These are phyloP conservation scores for Fusarium tricinctum DNA, from an alignment of 2,329 filamentous ascomycete species.

Conservation along the genomic window DNA sequence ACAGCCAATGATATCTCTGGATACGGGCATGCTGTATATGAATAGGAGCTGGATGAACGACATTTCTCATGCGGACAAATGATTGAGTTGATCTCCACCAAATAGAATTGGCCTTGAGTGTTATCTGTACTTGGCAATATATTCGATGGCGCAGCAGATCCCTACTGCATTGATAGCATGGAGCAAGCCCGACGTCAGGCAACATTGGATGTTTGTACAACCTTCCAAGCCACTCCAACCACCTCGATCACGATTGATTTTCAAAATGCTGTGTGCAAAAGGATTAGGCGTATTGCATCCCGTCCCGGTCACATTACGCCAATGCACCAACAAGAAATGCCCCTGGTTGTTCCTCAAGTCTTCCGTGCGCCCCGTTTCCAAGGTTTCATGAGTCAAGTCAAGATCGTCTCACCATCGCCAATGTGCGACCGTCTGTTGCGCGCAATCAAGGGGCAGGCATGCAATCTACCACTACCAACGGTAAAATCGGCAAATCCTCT, in stretches of 20 bases:
- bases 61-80: neutral
- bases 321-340: neutral
- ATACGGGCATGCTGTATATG: neutral
- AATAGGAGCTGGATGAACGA: neutral
- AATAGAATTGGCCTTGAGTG: too few relatives aligned
- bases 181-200: neutral
- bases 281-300: conserved; percentile 17
- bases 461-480: conserved; percentile 4
- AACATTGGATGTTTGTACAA: neutral
- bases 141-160: too few relatives aligned
- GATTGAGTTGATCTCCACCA: too few relatives aligned
- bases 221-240: neutral
- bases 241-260: neutral
- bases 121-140: too few relatives aligned
- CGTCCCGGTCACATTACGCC: neutral
- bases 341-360: neutral
- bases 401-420: conserved; percentile 21
- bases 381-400: conserved; percentile 25
- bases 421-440: conserved; percentile 16
- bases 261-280: conserved; percentile 1
- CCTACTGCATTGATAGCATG: too few relatives aligned
- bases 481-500: conserved; percentile 7
- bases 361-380: neutral
- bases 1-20: neutral
- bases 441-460: conserved; percentile 5